These are phyloP conservation scores for Corrigiola litoralis DNA, from an alignment of 179 eudicot species.

Conservation along the genomic window DNA sequence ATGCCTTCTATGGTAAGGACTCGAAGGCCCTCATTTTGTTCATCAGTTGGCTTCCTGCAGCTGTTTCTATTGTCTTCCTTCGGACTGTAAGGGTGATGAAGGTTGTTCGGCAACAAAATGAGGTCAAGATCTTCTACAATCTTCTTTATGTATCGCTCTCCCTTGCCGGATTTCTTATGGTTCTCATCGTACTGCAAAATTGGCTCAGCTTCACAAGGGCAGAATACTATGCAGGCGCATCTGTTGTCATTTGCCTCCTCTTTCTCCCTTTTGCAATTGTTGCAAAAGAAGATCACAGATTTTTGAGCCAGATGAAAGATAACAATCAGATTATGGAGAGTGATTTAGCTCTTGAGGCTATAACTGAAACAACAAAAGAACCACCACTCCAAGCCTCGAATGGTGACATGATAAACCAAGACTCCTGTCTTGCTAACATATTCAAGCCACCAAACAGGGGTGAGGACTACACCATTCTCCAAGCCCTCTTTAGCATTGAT, in stretches of 20 bases:
- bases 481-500: constrained; percentile 25
- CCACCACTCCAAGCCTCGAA: background rate
- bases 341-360: background rate
- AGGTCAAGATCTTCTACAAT: constrained; percentile 21
- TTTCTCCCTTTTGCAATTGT: constrained; percentile 4
- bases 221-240: background rate
- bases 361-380: background rate
- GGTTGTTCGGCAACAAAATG: constrained; percentile 9
- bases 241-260: constrained; percentile 1
- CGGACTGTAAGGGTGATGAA: constrained; percentile 15
- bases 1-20: constrained; percentile 23
- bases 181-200: constrained; percentile 14
- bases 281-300: background rate
- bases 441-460: constrained; percentile 21
- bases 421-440: constrained; percentile 1
- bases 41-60: constrained; percentile 26
- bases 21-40: constrained; percentile 15
- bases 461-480: constrained; percentile 21
- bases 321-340: background rate
- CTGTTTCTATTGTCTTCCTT: constrained; percentile 15
- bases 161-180: constrained; percentile 22
- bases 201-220: background rate
- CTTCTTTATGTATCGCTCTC: constrained; percentile 21
- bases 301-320: background rate
- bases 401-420: background rate